phyloP scores from a whole-genome alignment of 2,329 filamentous ascomycete genomes.

The Pseudogymnoascus sp. region DNA sequence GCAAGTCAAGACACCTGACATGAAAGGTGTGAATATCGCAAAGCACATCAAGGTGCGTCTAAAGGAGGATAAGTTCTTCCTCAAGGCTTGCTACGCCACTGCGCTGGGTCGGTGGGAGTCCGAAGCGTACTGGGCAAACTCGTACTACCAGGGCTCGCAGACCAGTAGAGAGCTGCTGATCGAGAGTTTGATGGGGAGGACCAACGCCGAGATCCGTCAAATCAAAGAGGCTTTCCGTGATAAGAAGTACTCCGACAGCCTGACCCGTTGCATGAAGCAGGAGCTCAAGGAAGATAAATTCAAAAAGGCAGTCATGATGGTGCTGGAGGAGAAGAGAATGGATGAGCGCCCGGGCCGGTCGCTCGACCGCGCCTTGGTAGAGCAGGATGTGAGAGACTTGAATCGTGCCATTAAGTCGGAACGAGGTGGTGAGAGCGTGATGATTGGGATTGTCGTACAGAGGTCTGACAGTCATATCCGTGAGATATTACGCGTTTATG shows the following conservation, averaged over 20 bases:
- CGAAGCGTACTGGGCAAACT: slow-evolving; percentile 97
- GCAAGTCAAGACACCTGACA: slow-evolving; percentile 72
- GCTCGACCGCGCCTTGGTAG: slow-evolving; percentile 44
- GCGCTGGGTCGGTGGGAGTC: slow-evolving; percentile 86
- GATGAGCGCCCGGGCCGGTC: slow-evolving; percentile 49
- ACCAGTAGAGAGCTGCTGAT: slow-evolving; percentile 84
- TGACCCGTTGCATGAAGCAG: slow-evolving; percentile 80
- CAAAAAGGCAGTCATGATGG: slow-evolving; percentile 76
- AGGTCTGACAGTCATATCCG: slow-evolving; percentile 76
- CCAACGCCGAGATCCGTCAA: slow-evolving; percentile 75
- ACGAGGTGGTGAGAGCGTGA: slow-evolving; percentile 78
- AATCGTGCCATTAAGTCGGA: slow-evolving; percentile 62
- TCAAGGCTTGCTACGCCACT: slow-evolving; percentile 86
- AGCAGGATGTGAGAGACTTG: slow-evolving; percentile 67
- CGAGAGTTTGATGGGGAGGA: slow-evolving; percentile 83
- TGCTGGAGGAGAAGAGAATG: slow-evolving; percentile 76
- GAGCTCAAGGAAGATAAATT: slow-evolving; percentile 97
- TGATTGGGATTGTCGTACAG: slow-evolving; percentile 77
- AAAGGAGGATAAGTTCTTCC: slow-evolving; percentile 70
- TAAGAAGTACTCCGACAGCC: slow-evolving; percentile 79
- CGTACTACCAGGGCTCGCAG: slow-evolving; percentile 88
- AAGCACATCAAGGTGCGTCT: slow-evolving; percentile 75
- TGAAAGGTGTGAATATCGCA: slow-evolving; percentile 75
- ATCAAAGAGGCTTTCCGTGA: slow-evolving; percentile 89
- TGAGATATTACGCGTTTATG: slow-evolving; percentile 73